These are phyloP conservation scores for Kewa caespitosa DNA, from an alignment of 179 eudicot genomes.

Conservation along the genomic window DNA sequence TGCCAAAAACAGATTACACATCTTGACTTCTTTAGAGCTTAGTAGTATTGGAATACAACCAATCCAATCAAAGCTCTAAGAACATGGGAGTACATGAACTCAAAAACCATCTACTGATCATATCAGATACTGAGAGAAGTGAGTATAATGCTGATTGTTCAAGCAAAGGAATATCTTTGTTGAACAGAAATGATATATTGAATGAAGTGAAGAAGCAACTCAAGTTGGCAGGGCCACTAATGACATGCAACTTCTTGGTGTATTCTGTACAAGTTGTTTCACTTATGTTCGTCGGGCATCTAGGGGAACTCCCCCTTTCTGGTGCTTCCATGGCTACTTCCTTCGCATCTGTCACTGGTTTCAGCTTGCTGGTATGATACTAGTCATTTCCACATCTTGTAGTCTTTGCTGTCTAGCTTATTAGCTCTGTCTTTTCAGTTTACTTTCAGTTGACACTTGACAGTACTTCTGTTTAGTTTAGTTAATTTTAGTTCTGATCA, in stretches of 20 bases:
- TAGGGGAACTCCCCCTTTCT: conserved; percentile 26
- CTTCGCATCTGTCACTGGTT: conserved; percentile 15
- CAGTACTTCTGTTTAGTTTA: too few species aligned
- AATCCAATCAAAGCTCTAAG: too few species aligned
- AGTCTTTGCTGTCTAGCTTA: too few species aligned
- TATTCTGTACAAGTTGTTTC: conserved; percentile 22
- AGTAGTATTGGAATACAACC: too few species aligned
- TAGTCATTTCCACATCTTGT: too few species aligned
- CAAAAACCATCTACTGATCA: not conserved
- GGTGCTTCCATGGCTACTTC: conserved; percentile 32
- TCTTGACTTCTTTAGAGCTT: too few species aligned
- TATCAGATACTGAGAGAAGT: not conserved
- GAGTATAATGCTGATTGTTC: too few species aligned
- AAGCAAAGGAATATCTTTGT: not conserved
- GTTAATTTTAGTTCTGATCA: too few species aligned
- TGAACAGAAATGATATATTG: not conserved
- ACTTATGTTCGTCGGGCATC: conserved; percentile 31
- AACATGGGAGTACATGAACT: too few species aligned
- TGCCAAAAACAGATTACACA: too few species aligned
- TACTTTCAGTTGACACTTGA: too few species aligned
- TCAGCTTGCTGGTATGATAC: conserved; percentile 15
- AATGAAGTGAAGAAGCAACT: conserved; percentile 25
- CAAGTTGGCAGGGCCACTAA: conserved; percentile 20
- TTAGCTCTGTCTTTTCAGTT: too few species aligned
- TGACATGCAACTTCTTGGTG: conserved; percentile 15